Percentiles rank a stretch among this genome's conserved stretches.
These are phyloP conservation scores for Lantana camara DNA, from an alignment of 257 asterid species.

Conservation along the genomic window DNA sequence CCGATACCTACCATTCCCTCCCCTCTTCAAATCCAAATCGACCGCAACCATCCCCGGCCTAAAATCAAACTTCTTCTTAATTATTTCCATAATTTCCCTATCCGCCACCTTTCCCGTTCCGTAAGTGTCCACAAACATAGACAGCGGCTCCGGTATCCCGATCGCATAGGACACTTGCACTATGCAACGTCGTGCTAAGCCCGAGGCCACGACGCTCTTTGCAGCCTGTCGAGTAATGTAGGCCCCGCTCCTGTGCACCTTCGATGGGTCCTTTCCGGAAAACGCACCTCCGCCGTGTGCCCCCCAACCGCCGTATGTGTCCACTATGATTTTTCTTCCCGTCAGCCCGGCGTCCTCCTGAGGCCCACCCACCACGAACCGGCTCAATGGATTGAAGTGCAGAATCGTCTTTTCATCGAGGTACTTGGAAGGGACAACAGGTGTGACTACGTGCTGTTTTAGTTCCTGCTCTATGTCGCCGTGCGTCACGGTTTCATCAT, in stretches of 20 bases:
- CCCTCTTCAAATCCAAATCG: slow-evolving; percentile 30
- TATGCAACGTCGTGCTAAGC: slow-evolving; percentile 29
- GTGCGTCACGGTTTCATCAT: slow-evolving; percentile 17
- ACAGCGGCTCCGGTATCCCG: slow-evolving; percentile 32
- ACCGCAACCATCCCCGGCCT: slow-evolving; percentile 36
- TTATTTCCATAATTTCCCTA: slow-evolving; percentile 19
- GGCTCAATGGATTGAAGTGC: neutral
- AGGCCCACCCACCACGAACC: slow-evolving; percentile 14
- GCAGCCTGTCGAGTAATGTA: slow-evolving; percentile 32
- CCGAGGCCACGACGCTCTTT: slow-evolving; percentile 36
- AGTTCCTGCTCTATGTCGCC: slow-evolving; percentile 11
- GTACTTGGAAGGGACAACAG: slow-evolving; percentile 17
- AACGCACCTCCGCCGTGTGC: slow-evolving; percentile 35
- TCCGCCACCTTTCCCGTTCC: slow-evolving; percentile 29
- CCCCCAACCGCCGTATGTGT: slow-evolving; percentile 32
- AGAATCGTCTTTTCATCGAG: slow-evolving; percentile 16
- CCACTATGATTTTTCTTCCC: slow-evolving; percentile 30
- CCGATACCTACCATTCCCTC: slow-evolving; percentile 36
- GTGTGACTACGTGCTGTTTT: slow-evolving; percentile 10
- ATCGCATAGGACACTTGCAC: slow-evolving; percentile 39
- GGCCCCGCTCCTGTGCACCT: slow-evolving; percentile 35
- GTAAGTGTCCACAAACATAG: slow-evolving; percentile 32
- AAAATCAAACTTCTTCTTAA: slow-evolving; percentile 34
- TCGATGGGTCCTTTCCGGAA: slow-evolving; percentile 29
- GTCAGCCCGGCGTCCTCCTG: slow-evolving; percentile 28